Evolutionary conservation across 306 rosid species (phyloP).

Genomic region (Trifolium repens): DNA sequence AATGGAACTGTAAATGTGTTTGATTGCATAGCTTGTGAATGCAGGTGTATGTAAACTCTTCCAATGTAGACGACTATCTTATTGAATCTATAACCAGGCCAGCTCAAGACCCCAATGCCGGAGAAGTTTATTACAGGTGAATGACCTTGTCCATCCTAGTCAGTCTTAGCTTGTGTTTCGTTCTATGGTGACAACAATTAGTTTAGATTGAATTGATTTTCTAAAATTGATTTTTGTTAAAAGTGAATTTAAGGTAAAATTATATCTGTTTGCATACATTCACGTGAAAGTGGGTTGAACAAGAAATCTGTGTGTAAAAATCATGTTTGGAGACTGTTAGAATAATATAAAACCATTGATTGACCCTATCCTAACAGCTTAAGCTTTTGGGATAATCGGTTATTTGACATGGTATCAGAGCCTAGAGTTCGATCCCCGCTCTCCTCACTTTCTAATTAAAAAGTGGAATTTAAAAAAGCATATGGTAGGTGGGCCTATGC

Average conservation of each 20-base stretch:
- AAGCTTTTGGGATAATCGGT: no score
- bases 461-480: no score
- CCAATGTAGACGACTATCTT: slow-evolving; percentile 94
- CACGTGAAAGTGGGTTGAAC: background rate
- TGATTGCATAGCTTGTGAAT: slow-evolving; percentile 31
- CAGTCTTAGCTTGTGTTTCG: background rate
- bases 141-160: slow-evolving; percentile 8
- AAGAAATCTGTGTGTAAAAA: background rate
- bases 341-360: no score
- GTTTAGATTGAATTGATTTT: background rate
- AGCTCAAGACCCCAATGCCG: slow-evolving; percentile 89
- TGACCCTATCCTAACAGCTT: no score
- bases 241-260: background rate
- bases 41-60: slow-evolving; percentile 73
- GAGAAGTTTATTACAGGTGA: slow-evolving; percentile 94
- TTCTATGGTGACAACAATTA: background rate
- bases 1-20: slow-evolving; percentile 16
- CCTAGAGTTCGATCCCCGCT: no score
- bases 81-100: slow-evolving; percentile 87
- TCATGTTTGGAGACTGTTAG: background rate
- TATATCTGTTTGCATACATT: background rate
- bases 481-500: no score
- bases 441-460: no score
- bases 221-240: no score
- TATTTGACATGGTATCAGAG: no score